Evolutionary conservation across 1,139 yeast species (phyloP).

Genomic region (Zygoascus sp.): DNA sequence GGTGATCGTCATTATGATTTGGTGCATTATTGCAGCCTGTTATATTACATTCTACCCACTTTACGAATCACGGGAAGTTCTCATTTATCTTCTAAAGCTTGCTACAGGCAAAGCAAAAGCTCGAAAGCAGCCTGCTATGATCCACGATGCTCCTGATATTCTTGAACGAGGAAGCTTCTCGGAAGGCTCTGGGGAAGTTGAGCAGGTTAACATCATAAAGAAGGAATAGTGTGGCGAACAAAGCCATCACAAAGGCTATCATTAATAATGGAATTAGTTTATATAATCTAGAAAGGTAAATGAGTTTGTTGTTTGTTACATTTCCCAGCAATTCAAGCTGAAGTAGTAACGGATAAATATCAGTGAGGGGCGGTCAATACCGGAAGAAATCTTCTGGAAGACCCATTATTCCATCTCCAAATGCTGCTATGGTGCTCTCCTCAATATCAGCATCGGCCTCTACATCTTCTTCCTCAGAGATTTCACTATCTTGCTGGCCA

Average conservation of each 20-base stretch:
- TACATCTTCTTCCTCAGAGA: conserved; percentile 9
- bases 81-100: conserved; percentile 8
- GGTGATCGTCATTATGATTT: conserved; percentile 16
- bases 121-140: not conserved
- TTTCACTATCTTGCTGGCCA: conserved; percentile 10
- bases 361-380: too few relatives aligned
- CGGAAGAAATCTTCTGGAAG: conserved; percentile 9
- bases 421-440: conserved; percentile 7
- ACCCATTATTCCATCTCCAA: conserved; percentile 9
- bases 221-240: not conserved
- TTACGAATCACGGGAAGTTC: conserved; percentile 14
- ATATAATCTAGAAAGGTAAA: too few relatives aligned
- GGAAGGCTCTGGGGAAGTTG: not conserved
- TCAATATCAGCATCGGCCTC: conserved; percentile 7
- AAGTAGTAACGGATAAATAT: too few relatives aligned
- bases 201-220: not conserved
- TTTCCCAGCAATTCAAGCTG: too few relatives aligned
- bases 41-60: conserved; percentile 16
- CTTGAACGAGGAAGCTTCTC: conserved; percentile 3
- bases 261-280: not conserved
- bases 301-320: too few relatives aligned
- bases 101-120: conserved; percentile 12
- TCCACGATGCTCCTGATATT: conserved; percentile 3
- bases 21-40: conserved; percentile 14
- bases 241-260: not conserved